Conservation (phyloP, 768 basidiomycete genomes). For the Agaricus blazei region DNA sequence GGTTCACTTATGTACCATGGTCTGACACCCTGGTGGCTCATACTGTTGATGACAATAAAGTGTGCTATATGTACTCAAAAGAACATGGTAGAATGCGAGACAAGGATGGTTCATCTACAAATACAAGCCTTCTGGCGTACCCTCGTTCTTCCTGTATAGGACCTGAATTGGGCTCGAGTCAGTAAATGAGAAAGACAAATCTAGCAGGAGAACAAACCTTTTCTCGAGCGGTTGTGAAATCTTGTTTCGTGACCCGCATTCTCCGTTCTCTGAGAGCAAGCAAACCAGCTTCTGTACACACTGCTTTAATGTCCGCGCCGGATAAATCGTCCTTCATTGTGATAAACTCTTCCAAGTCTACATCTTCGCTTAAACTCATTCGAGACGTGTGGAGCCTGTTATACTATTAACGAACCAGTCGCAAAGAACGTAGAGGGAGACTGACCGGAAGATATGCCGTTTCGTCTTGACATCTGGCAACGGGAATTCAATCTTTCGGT, state of each 20-base stretch:
- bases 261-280: conserved; percentile 90
- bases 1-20: too few species aligned
- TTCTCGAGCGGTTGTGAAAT: conserved; percentile 88
- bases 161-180: conserved; percentile 39
- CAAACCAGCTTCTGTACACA: conserved; percentile 97
- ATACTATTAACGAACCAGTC: not conserved
- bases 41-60: not conserved
- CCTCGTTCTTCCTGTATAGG: conserved; percentile 96
- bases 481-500: conserved; percentile 98
- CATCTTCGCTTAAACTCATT: conserved; percentile 85
- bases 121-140: conserved; percentile 20
- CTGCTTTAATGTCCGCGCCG: conserved; percentile 98
- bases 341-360: conserved; percentile 94
- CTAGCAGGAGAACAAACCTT: conserved; percentile 49
- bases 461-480: conserved; percentile 98
- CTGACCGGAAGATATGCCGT: conserved; percentile 92
- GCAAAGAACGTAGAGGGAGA: not conserved
- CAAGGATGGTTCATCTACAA: not conserved
- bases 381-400: conserved; percentile 84
- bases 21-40: too few species aligned
- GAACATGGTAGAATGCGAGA: not conserved
- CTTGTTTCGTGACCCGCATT: conserved; percentile 90
- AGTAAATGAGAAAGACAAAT: conserved; percentile 3
- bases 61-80: not conserved
- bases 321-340: conserved; percentile 94